Percentiles rank a stretch among this genome's conserved stretches.
Evolutionary conservation across 2,329 filamentous ascomycete genomes (phyloP).

Genomic region (Alternaria sp.): DNA sequence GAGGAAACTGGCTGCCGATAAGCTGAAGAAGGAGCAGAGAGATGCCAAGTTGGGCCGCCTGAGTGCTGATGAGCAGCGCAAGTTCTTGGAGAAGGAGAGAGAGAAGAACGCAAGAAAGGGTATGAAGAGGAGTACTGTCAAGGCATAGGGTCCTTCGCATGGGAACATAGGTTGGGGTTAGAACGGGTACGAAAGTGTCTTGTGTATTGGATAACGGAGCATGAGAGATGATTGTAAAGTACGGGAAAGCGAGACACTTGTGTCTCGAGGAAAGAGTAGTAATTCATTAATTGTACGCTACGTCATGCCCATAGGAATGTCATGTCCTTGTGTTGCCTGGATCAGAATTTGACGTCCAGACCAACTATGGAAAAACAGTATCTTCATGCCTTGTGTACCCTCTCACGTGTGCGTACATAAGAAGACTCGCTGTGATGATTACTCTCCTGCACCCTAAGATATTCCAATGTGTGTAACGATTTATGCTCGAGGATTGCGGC

Average conservation of each 20-base stretch:
- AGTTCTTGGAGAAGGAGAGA: conserved; percentile 80
- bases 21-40: conserved; percentile 81
- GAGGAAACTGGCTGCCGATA: conserved; percentile 62
- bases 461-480: not conserved
- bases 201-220: conserved; percentile 1
- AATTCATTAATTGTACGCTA: conserved; percentile 9
- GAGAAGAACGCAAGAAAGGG: conserved; percentile 79
- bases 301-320: not conserved
- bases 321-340: not conserved
- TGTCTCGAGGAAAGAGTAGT: conserved; percentile 1
- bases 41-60: conserved; percentile 74
- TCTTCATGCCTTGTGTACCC: not conserved
- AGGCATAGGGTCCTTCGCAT: conserved; percentile 41
- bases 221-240: conserved; percentile 8
- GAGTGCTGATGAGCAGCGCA: conserved; percentile 65
- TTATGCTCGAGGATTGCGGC: not conserved
- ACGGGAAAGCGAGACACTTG: not conserved
- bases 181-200: not conserved
- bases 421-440: not conserved
- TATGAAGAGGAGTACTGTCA: conserved; percentile 69
- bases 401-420: not conserved
- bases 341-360: not conserved
- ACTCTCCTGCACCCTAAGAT: not conserved
- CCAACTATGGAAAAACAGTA: not conserved
- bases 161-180: not conserved